Evolutionary conservation across 306 rosid species (phyloP).

Genomic region (Ochetophila trinervis): DNA sequence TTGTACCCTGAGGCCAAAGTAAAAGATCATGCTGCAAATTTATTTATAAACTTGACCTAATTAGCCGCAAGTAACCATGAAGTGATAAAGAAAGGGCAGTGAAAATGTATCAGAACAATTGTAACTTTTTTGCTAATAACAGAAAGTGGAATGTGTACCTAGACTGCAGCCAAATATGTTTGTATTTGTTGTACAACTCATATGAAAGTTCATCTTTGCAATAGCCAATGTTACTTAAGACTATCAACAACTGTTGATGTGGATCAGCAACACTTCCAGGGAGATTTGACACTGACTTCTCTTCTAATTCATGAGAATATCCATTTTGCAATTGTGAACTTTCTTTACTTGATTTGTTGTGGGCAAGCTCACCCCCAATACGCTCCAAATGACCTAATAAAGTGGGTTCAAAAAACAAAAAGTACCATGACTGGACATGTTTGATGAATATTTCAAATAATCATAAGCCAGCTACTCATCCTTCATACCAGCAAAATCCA

Average conservation of each 20-base stretch:
- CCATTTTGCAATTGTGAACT: conserved; percentile 65
- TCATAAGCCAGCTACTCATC: conserved; percentile 23
- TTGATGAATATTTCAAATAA: conserved; percentile 13
- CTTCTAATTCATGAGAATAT: conserved; percentile 57
- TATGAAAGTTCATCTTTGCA: conserved; percentile 93
- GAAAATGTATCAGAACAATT: not conserved
- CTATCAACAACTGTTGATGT: conserved; percentile 70
- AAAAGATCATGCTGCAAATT: no score
- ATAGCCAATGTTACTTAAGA: conserved; percentile 90
- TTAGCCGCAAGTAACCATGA: no score
- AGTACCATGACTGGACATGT: conserved; percentile 23
- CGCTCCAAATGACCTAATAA: conserved; percentile 74
- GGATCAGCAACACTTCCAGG: conserved; percentile 65
- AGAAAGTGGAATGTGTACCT: conserved; percentile 45
- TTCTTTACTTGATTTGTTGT: conserved; percentile 51
- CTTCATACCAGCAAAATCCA: conserved; percentile 92
- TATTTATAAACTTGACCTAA: no score
- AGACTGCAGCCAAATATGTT: conserved; percentile 76
- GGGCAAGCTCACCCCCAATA: conserved; percentile 67
- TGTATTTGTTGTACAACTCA: conserved; percentile 79
- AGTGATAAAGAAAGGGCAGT: not conserved
- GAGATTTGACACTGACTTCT: conserved; percentile 43
- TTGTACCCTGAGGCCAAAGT: no score
- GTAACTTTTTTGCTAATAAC: not conserved
- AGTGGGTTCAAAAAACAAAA: conserved; percentile 14